Percentiles rank a stretch among this genome's conserved stretches.
Conservation (phyloP, 768 basidiomycete species). For the Suillus plorans region DNA sequence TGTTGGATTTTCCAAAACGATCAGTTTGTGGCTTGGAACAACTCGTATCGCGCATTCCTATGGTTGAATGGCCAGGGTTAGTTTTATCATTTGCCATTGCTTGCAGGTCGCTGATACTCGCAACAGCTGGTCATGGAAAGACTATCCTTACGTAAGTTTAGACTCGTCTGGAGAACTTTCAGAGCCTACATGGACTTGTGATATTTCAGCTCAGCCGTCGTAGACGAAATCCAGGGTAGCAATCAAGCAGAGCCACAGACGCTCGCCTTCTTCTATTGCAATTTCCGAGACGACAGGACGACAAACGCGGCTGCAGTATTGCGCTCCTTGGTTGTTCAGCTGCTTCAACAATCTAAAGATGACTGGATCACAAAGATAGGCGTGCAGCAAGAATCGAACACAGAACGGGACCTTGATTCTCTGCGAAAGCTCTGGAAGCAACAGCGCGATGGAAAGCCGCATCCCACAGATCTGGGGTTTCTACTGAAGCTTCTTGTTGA, state of each 20-base stretch:
- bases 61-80: constrained; percentile 1
- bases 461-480: background rate
- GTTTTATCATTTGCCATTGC: background rate
- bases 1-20: background rate
- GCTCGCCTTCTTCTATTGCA: constrained; percentile 19
- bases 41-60: background rate
- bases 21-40: background rate
- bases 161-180: background rate
- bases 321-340: constrained; percentile 18
- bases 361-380: background rate
- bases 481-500: background rate
- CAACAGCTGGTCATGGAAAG: background rate
- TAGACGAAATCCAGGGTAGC: background rate
- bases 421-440: background rate
- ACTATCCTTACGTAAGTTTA: background rate
- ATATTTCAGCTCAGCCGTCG: background rate
- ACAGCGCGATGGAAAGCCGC: background rate
- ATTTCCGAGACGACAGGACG: constrained; percentile 16
- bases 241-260: background rate
- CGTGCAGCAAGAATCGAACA: background rate
- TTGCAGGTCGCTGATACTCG: background rate
- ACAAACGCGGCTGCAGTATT: constrained; percentile 13
- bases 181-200: background rate
- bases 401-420: background rate
- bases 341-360: constrained; percentile 4